Evolutionary conservation across 306 rosid genomes (phyloP).

Genomic region (Ormosia semicastrata): DNA sequence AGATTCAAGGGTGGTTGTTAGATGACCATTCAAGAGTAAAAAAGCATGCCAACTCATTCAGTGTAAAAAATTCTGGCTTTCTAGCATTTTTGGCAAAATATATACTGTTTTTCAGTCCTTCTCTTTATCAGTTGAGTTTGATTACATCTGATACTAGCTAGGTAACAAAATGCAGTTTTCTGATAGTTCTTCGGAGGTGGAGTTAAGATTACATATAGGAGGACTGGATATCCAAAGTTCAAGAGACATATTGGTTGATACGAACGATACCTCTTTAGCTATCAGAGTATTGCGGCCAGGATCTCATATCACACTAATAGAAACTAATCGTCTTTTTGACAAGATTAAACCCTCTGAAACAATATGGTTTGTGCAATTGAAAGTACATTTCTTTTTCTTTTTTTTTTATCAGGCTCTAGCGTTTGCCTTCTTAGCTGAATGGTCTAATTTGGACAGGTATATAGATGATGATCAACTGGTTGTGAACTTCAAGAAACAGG

Average conservation of each 20-base stretch:
- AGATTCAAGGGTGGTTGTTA: not conserved
- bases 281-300: conserved; percentile 59
- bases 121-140: not conserved
- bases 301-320: conserved; percentile 61
- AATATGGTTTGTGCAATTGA: conserved; percentile 66
- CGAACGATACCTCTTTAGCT: conserved; percentile 56
- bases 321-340: conserved; percentile 70
- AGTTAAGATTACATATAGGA: conserved; percentile 60
- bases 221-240: conserved; percentile 43
- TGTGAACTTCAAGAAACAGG: conserved; percentile 82
- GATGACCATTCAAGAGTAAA: too few relatives aligned
- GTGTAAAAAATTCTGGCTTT: too few relatives aligned
- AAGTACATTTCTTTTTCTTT: not conserved
- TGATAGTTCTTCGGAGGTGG: conserved; percentile 81
- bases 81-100: not conserved
- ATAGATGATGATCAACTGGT: conserved; percentile 86
- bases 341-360: conserved; percentile 87
- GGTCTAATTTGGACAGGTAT: conserved; percentile 57
- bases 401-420: not conserved
- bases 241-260: conserved; percentile 64
- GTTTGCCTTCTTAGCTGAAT: conserved; percentile 20
- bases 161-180: conserved; percentile 65
- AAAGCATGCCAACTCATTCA: not conserved
- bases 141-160: conserved; percentile 3
- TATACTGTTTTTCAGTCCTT: not conserved